Base-by-base conservation (phyloP, 2,329 filamentous ascomycete species). In the Ceratocystis alfenasii region DNA sequence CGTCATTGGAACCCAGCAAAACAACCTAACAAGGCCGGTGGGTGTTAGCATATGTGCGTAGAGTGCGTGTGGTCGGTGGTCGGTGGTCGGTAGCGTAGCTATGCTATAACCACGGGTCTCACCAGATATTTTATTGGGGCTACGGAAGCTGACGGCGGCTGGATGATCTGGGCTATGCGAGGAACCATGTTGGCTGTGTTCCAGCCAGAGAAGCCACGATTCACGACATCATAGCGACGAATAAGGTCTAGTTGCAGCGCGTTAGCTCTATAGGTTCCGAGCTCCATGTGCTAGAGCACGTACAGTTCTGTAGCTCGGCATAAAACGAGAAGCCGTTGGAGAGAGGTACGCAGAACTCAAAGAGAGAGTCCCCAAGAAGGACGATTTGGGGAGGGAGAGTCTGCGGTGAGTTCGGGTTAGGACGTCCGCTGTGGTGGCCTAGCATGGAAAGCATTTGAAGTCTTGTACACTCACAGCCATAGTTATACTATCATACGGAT, bases 1-100 rank as follows among this genome's bases (percentile, higher is more conserved):
- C 87, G 75, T 97, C 94, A 73, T 99, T 97, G 70, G 94, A 90
- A 20, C 94, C 94, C 68, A 96, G 86, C 70, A 95, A 87, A 67
- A 96, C 76, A 48, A 88, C 78, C 88, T 91, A 67, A 20, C 33
- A 30, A 6, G 30, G 7, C 15, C 5, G 12, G 5, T n/a, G 8
- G 8, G 15, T 59, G 53, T 62, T 25, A 45, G 57, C n/a, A 12
- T 3, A 8, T 53, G 44, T 6, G 28, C 10, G 4, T 41, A 41
- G 10, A 15, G 12, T 4, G 10, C 36, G 12, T 12, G 36, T 12
- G 36, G 36, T 15, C 10, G 1, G 10, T 15, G 12, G 36, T 15
- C 36, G 3, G 36, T 4, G 10, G 3, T 15, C 36, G 10, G 36
- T 4, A 41, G 36, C 0, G 36, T 15, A 41, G 3, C 36, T 1